phyloP scores from a whole-genome alignment of 2,329 filamentous ascomycete species.

The Dryadomyces sulphureus region DNA sequence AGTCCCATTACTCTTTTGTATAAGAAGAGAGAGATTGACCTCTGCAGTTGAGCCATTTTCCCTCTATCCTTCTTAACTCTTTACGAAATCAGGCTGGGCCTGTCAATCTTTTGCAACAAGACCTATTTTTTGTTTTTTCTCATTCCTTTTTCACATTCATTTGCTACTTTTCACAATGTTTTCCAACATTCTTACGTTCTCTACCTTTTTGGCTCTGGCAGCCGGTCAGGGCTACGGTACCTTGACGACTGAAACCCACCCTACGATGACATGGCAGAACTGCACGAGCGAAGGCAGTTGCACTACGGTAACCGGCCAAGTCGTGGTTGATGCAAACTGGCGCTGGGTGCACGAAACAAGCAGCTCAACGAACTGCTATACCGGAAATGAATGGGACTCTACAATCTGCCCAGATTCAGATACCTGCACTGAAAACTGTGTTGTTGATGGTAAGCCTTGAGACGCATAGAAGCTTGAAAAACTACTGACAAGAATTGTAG shows the following conservation, averaged over 20 bases:
- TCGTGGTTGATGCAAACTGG: slow-evolving; percentile 43
- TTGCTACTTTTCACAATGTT: slow-evolving; percentile 7
- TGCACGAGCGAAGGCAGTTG: slow-evolving; percentile 32
- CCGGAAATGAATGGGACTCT: slow-evolving; percentile 30
- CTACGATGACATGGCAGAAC: slow-evolving; percentile 33
- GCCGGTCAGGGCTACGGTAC: slow-evolving; percentile 33
- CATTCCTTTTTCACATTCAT: slow-evolving; percentile 10
- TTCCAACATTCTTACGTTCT: slow-evolving; percentile 20
- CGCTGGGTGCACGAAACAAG: slow-evolving; percentile 36
- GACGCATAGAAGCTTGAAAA: background rate
- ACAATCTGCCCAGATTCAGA: slow-evolving; percentile 30
- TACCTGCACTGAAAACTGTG: slow-evolving; percentile 39
- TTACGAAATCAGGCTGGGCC: slow-evolving; percentile 1
- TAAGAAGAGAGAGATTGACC: background rate
- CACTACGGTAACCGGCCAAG: slow-evolving; percentile 28
- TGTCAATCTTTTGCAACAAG: slow-evolving; percentile 1
- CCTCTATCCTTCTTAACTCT: slow-evolving; percentile 1
- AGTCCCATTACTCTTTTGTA: background rate
- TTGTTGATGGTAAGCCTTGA: slow-evolving; percentile 29
- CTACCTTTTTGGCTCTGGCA: slow-evolving; percentile 26
- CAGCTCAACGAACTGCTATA: slow-evolving; percentile 35
- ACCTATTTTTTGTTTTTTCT: slow-evolving; percentile 19
- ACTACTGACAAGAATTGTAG: background rate
- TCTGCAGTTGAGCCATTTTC: background rate
- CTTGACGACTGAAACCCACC: slow-evolving; percentile 30